Percentiles rank a stretch among this genome's conserved stretches.
Evolutionary conservation across 1,284 basidiomycete genomes (phyloP).

Genomic region (Ganoderma multipileum): DNA sequence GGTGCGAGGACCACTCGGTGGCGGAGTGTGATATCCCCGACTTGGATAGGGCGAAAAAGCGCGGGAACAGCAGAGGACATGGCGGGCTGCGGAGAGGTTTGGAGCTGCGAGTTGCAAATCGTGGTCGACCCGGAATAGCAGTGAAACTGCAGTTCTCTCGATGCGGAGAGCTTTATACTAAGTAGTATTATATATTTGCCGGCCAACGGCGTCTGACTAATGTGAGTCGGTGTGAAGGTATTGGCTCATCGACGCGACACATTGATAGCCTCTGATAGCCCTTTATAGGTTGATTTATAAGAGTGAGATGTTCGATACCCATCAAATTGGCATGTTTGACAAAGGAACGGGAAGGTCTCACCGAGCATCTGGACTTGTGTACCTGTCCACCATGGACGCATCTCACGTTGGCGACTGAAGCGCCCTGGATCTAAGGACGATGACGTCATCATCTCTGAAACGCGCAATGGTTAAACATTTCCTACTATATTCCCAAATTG

Average conservation of each 20-base stretch:
- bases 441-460: background rate
- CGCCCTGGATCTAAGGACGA: background rate
- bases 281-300: background rate
- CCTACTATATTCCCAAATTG: too few relatives aligned
- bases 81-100: background rate
- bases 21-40: slow-evolving; percentile 48
- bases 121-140: background rate
- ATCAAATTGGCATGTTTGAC: too few relatives aligned
- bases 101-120: too few relatives aligned
- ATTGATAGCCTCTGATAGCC: too few relatives aligned
- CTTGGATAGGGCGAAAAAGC: slow-evolving; percentile 52
- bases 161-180: background rate
- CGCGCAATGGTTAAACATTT: background rate
- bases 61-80: slow-evolving; percentile 17
- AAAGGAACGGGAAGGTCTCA: background rate
- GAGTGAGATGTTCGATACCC: too few relatives aligned
- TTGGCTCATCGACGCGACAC: background rate
- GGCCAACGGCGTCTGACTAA: background rate
- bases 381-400: background rate
- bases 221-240: background rate
- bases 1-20: slow-evolving; percentile 59
- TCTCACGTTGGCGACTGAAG: background rate
- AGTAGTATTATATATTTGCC: too few relatives aligned
- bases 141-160: background rate
- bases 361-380: background rate